Evolutionary conservation across 2,329 filamentous ascomycete genomes (phyloP), one percentile per base, ranked within the genome.

Genomic region (Scleromitrula shiraiana): DNA sequence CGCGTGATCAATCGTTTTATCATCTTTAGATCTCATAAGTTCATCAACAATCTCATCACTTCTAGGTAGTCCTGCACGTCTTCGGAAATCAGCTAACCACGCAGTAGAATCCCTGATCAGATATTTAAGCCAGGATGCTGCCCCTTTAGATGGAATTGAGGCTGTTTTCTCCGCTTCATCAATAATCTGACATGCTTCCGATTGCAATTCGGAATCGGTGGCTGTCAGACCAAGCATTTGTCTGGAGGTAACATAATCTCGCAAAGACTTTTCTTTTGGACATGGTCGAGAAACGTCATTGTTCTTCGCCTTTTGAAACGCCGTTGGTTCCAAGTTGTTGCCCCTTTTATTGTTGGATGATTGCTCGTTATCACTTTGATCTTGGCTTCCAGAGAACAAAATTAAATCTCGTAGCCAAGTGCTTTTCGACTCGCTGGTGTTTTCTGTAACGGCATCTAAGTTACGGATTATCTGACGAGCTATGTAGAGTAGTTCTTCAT

Each of bases 321-420:
- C 30, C 30, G 17, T 33, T 14, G n/a, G n/a, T n/a, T n/a, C n/a
- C n/a, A 33, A 15, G n/a, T 15, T 33, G 30, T 33, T 7, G 30
- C 17, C 3, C 7, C n/a, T 14, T 7, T 15, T 33, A n/a, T 33
- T 15, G 17, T 33, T 33, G n/a, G 30, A 14, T 15, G 3, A n/a
- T 12, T 33, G 30, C 14, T 15, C 17, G 30, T n/a, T 14, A n/a
- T 33, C n/a, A 33, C 17, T 33, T 7, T 33, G 14, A 3, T 33
- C 14, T 15, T 14, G 2, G 30, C 17, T 15, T 33, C 14, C 69
- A n/a, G 51, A 50, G 24, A 69, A 71, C 66, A 81, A 70, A 46
- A 82, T 65, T 7, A 82, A 62, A 57, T 82, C 78, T 52, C 75
- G 72, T 45, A 83, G 69, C 79, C 79, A 83, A 2, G 71, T 73